phyloP scores from a whole-genome alignment of 2,329 filamentous ascomycete genomes.

The Xylaria sp. region DNA sequence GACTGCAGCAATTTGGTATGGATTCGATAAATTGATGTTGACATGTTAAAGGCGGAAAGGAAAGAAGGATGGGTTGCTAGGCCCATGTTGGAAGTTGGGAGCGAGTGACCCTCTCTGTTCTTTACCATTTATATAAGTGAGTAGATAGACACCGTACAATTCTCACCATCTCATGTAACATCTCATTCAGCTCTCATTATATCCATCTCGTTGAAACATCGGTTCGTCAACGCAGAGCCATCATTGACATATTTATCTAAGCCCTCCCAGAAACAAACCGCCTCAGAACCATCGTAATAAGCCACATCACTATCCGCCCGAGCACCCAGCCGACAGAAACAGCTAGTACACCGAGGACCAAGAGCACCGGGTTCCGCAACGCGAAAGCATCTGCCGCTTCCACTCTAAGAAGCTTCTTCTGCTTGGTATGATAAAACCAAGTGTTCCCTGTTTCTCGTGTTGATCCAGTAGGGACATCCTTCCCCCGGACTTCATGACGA shows the following conservation, averaged over 20 bases:
- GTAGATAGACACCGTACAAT: neutral
- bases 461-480: neutral
- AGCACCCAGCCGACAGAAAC: constrained; percentile 34
- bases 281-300: neutral
- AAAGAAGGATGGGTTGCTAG: neutral
- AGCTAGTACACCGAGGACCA: constrained; percentile 56
- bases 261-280: neutral
- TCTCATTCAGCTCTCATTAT: neutral
- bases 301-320: constrained; percentile 22
- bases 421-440: constrained; percentile 66
- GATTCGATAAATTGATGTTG: neutral
- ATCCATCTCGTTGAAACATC: neutral
- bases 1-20: neutral
- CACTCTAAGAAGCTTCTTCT: constrained; percentile 69
- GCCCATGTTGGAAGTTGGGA: neutral
- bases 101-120: neutral
- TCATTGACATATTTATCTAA: neutral
- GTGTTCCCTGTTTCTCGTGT: constrained; percentile 43
- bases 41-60: neutral
- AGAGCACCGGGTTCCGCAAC: constrained; percentile 65
- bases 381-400: constrained; percentile 73
- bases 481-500: neutral
- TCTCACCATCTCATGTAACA: neutral
- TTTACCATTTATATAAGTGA: neutral
- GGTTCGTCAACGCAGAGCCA: neutral